Base-by-base conservation (phyloP, 306 rosid species). In the Trifolium repens region DNA sequence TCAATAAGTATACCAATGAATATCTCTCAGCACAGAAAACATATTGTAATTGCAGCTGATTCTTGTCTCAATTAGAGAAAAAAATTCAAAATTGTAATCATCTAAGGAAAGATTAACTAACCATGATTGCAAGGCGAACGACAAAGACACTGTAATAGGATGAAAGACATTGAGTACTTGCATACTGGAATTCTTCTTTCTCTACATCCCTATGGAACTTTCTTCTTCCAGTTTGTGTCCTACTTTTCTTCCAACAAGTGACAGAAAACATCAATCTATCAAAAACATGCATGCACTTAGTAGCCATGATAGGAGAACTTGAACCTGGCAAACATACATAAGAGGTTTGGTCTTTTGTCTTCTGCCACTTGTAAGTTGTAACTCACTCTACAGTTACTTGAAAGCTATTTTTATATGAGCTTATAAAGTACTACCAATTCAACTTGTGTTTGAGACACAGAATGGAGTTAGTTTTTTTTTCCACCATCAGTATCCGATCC, bases 51-150 rank as follows among this genome's bases (percentile, higher is more conserved):
- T 73, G 24, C 55, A 34, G 12, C n/a, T 34, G 57, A 64, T 14
- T 43, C 78, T 22, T 1, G 24, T 22, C 24, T 65, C 35, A 32
- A 32, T 32, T 32, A 32, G 35, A 32, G 35, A 40, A 49, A 42
- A 66, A 66, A 67, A 24, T 65, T 26, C 8, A 57, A 66, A 67
- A 24, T 43, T 52, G 1, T 2, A 64, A 76, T 39, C 58, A 67
- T 42, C 6, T 1, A 17, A 3, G 35, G 22, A 59, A 37, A 74
- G 47, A 15, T 9, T 57, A 19, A 88, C 88, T 64, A 12, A 93
- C 98, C 98, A 93, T 93, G 78, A 93, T 93, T 16, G 98, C 98
- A 0, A 93, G 90, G 67, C 98, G 98, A 81, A 96, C 98, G 16
- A 91, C 98, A 67, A 93, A 93, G 79, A 93, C 98, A 65, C 98